Evolutionary conservation across 306 rosid species (phyloP), one percentile per base, ranked within the genome.

Genomic region (Corylus heterophylla): DNA sequence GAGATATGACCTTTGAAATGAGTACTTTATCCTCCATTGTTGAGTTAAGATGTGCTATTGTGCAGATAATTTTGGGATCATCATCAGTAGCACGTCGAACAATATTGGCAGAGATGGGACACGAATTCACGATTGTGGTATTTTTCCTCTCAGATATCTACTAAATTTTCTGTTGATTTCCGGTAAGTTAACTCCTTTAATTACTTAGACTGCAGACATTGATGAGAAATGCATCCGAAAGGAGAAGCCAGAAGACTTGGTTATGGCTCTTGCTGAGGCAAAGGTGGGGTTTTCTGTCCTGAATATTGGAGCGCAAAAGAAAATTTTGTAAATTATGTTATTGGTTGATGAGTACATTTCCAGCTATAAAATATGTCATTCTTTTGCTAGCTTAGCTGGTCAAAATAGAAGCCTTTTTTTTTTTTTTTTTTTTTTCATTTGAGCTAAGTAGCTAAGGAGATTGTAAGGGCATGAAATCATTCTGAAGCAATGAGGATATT

Each of bases 231-330:
- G 86, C 79, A 96, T 93, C 80, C 88, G 99, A 61, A 93, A 81
- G 83, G 97, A 89, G 68, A 88, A 84, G 54, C 98, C 98, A 2
- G 94, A 93, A 78, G 97, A 93, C 44, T 80, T 96, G 80, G 99
- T 96, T 73, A 80, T 93, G 92, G 94, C 97, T 80, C 89, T 96
- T 52, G 98, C 97, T 2, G 91, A 93, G 82, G 98, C 97, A 42
- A 96, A 96, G 99, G 99, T 91, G 45, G 39, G 79, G 52, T 81
- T 69, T 52, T 59, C 27, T 39, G 27, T 69, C 22, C 12, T n/a
- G 8, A n/a, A 68, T 42, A 9, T 39, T 10, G 14, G 11, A 62
- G 42, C 13, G 69, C 42, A 27, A 29, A 13, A 31, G 71, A 9
- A 67, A 8, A 8, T 39, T 45, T 35, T 17, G 13, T 45, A 67